These are phyloP conservation scores for Paxillus rubicundulus DNA, from an alignment of 768 basidiomycete genomes.

Conservation along the genomic window DNA sequence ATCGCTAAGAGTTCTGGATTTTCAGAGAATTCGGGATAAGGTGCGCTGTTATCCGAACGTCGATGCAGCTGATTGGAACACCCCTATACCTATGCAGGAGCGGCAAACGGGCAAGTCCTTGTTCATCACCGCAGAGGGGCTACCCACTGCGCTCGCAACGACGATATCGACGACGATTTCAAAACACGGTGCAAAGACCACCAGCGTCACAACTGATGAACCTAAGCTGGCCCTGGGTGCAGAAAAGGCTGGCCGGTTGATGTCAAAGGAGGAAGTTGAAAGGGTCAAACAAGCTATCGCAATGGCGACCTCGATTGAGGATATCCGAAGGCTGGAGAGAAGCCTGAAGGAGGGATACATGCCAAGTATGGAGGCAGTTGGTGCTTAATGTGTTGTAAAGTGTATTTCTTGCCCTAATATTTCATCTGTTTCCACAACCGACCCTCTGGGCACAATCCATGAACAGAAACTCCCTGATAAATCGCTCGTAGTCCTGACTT, in stretches of 20 bases:
- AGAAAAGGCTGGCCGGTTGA: constrained; percentile 78
- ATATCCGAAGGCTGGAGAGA: constrained; percentile 80
- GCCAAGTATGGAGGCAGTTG: constrained; percentile 73
- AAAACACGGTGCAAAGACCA: constrained; percentile 56
- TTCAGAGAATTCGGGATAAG: constrained; percentile 92
- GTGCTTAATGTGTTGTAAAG: constrained; percentile 52
- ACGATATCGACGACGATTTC: constrained; percentile 74
- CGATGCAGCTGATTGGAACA: constrained; percentile 26
- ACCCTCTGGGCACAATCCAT: too few species aligned
- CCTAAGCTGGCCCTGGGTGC: constrained; percentile 56
- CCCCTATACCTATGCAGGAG: constrained; percentile 53
- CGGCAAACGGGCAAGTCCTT: constrained; percentile 68
- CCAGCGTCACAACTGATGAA: constrained; percentile 66
- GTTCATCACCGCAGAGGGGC: constrained; percentile 77
- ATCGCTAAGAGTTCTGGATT: constrained; percentile 88
- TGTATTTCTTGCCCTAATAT: constrained; percentile 33
- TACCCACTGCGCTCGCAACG: constrained; percentile 77
- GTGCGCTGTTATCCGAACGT: constrained; percentile 46
- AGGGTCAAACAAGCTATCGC: constrained; percentile 85
- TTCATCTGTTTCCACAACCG: constrained; percentile 1
- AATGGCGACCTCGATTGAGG: constrained; percentile 87
- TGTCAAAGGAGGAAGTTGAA: constrained; percentile 90
- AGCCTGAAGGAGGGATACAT: constrained; percentile 82
- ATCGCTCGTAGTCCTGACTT: constrained; percentile 11
- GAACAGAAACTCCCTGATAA: too few species aligned